Conservation (phyloP, 2,329 filamentous ascomycete genomes). For the Aspergillus novofumigatus region DNA sequence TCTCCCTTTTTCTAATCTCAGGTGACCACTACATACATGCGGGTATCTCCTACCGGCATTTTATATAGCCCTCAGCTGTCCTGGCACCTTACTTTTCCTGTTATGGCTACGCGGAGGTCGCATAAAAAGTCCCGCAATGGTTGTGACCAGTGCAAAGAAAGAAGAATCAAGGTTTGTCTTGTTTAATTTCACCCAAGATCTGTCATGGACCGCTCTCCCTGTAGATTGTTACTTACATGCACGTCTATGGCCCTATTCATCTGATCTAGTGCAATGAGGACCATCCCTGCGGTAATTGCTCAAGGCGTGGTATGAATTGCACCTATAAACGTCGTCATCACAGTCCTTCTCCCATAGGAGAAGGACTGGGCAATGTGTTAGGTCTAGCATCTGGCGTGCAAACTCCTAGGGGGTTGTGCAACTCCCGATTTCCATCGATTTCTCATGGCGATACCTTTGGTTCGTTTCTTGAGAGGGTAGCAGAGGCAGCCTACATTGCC, state of each 20-base stretch:
- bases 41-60: neutral
- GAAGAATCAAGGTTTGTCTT: slow-evolving; percentile 8
- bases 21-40: neutral
- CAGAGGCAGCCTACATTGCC: neutral
- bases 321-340: neutral
- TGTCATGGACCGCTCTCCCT: neutral
- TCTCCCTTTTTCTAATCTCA: neutral
- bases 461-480: neutral
- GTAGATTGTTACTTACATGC: neutral
- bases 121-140: slow-evolving; percentile 8
- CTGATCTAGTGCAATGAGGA: neutral
- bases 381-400: neutral
- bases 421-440: neutral
- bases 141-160: slow-evolving; percentile 5
- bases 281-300: neutral
- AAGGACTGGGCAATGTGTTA: neutral
- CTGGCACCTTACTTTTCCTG: too few relatives aligned
- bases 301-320: neutral
- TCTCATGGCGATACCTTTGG: neutral
- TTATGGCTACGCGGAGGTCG: slow-evolving; percentile 1
- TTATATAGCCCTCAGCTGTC: too few relatives aligned
- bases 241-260: neutral
- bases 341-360: neutral
- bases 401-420: neutral
- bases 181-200: neutral